Evolutionary conservation across 768 basidiomycete genomes (phyloP), one percentile per base, ranked within the genome.

Genomic region (Tricholoma flavovirens): DNA sequence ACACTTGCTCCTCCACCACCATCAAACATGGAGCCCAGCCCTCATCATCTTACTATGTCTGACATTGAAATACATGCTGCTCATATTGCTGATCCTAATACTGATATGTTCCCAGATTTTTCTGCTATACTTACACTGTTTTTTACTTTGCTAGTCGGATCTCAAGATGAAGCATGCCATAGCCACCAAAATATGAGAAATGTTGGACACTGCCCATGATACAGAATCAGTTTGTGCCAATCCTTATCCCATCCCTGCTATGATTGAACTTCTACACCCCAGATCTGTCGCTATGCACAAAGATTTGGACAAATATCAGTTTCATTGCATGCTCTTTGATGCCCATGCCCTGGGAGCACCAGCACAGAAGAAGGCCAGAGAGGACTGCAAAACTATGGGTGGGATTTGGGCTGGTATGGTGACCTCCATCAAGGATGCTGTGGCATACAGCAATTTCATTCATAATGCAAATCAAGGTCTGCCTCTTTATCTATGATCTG

Each of bases 391-490:
- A 65, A 87, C 88, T 15, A 91, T 85, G 80, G 93, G 90, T 5
- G 79, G 82, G 21, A 77, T 84, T 54, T 95, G 91, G 84, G 78
- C 89, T 33, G 91, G 94, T 12, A 87, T 93, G 74, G 82, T 93
- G 1, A 80, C 82, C 0, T 80, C 77, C 5, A 86, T 97, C 49
- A 80, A 78, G 65, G 95, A 96, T 66, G 65, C 81, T 11, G 70
- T 77, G 35, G 77, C 87, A 11, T 98, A 93, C 68, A 77, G 80
- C 12, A 94, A 97, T 66, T 85, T 95, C 55, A 83, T 93, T 59
- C 83, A 82, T 51, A 87, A 90, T 1, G n/a, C 95, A 98, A 68
- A 89, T 95, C 67, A 98, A 96, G 82, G 93, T 90, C 56, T 59
- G 77, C 35, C 17, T n/a, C 7, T n/a, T 26, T 40, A 12, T 19